Evolutionary conservation across 345 rosid genomes (phyloP).

Genomic region (Populus nigra): DNA sequence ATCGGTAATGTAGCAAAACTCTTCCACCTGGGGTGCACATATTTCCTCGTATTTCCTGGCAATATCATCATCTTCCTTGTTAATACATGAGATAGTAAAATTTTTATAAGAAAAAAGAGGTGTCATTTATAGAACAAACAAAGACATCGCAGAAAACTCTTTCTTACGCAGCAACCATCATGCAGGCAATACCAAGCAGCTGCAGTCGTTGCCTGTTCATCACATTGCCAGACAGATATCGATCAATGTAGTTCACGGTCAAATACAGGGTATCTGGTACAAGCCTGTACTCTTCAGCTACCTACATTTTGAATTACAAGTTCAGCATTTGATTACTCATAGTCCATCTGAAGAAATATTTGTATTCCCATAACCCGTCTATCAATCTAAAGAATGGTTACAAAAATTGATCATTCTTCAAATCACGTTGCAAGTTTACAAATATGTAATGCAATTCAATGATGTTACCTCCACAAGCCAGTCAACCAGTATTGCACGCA

Average conservation of each 20-base stretch:
- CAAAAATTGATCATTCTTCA: background rate
- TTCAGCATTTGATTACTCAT: slow-evolving; percentile 4
- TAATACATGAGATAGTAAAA: background rate
- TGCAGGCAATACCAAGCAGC: slow-evolving; percentile 87
- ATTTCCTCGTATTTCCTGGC: slow-evolving; percentile 90
- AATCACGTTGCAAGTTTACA: background rate
- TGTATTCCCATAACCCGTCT: background rate
- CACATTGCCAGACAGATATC: slow-evolving; percentile 84
- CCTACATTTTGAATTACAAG: slow-evolving; percentile 46
- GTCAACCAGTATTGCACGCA: slow-evolving; percentile 84
- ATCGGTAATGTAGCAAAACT: slow-evolving; percentile 91
- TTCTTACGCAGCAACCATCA: slow-evolving; percentile 93
- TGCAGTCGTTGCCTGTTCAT: slow-evolving; percentile 79
- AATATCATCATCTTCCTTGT: slow-evolving; percentile 11
- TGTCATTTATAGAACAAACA: background rate
- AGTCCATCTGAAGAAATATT: background rate
- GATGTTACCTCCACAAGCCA: slow-evolving; percentile 92
- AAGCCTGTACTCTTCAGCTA: slow-evolving; percentile 94
- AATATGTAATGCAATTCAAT: background rate
- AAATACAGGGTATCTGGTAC: slow-evolving; percentile 79
- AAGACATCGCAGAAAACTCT: background rate
- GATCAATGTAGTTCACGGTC: slow-evolving; percentile 82
- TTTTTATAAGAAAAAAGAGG: background rate
- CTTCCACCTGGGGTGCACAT: slow-evolving; percentile 88
- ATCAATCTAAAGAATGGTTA: background rate